Evolutionary conservation across 2,329 filamentous ascomycete genomes (phyloP), one percentile per base, ranked within the genome.

Genomic region (Chalaropsis thielavioides): DNA sequence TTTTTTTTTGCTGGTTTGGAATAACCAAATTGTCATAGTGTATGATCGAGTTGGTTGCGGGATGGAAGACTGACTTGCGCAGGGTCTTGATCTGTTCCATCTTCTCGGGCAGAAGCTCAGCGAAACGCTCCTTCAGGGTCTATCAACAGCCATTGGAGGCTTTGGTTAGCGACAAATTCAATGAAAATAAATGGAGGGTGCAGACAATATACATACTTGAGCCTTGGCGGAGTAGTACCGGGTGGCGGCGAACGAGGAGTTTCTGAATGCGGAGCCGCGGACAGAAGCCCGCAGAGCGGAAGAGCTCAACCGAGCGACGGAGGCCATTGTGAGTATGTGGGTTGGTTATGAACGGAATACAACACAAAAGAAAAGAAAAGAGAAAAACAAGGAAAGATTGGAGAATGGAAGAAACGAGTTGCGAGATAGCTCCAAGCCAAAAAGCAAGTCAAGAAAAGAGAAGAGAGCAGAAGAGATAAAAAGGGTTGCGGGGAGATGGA

Each of bases 21-120:
- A 66, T 63, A 8, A n/a, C 19, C 22, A 51, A 2, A 54, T 41
- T 27, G 40, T 35, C 35, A 41, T 11, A 27, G 38, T 13, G 24
- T 59, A 13, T 44, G 41, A 24, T 62, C 67, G 41, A 59, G 8
- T 35, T 31, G 17, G 64, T 62, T 63, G 63, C 64, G 66, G 64
- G 40, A 44, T 62, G 67, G 62, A 64, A 54, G 66, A 79, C 87
- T 76, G 82, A 95, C 90, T 96, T 96, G 78, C 90, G 86, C 74
- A 99, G 87, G 78, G 90, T 86, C 90, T 99, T 99, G 83, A 99
- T 91, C 85, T 97, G 90, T 81, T 99, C 94, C 75, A 96, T 88
- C 85, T 97, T 95, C 77, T 87, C 90, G 72, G 94, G 94, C 69
- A 99, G 83, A 74, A 92, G 88, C 77, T 94, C 92, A 76, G 92